Evolutionary conservation across 371 early-diverging fungal species (phyloP).

Genomic region (Mucor sp.): DNA sequence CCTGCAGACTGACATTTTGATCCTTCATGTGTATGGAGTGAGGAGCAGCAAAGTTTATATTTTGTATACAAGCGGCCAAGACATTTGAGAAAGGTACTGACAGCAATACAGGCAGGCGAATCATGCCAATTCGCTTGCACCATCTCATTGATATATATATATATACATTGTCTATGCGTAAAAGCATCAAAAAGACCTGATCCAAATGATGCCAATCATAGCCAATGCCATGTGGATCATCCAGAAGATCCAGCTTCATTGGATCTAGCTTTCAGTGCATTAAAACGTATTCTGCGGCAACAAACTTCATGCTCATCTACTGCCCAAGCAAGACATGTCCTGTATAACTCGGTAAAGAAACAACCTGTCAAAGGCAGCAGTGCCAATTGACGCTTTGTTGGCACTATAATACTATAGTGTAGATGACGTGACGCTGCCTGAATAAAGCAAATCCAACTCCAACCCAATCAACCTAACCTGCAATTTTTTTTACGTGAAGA

Average conservation of each 20-base stretch:
- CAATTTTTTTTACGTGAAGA: constrained; percentile 1
- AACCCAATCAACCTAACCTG: background rate
- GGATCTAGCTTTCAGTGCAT: no score
- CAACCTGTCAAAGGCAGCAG: background rate
- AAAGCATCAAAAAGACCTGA: background rate
- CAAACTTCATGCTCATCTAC: background rate
- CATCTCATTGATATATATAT: no score
- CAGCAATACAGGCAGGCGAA: background rate
- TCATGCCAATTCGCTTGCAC: no score
- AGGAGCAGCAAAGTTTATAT: background rate
- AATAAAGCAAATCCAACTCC: background rate
- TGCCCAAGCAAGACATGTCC: background rate
- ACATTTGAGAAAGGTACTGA: background rate
- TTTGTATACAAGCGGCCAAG: background rate
- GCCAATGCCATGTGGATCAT: no score
- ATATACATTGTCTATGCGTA: background rate
- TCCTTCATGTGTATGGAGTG: background rate
- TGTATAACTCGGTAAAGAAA: background rate
- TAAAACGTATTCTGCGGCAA: background rate
- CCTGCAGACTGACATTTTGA: background rate
- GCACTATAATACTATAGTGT: no score
- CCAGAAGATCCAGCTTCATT: background rate
- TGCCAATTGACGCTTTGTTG: no score
- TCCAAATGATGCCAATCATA: no score
- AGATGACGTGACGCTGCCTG: constrained; percentile 3